Evolutionary conservation across 371 early-diverging fungal species (phyloP), one percentile per base, ranked within the genome.

Genomic region (Actinomortierella wolfii): DNA sequence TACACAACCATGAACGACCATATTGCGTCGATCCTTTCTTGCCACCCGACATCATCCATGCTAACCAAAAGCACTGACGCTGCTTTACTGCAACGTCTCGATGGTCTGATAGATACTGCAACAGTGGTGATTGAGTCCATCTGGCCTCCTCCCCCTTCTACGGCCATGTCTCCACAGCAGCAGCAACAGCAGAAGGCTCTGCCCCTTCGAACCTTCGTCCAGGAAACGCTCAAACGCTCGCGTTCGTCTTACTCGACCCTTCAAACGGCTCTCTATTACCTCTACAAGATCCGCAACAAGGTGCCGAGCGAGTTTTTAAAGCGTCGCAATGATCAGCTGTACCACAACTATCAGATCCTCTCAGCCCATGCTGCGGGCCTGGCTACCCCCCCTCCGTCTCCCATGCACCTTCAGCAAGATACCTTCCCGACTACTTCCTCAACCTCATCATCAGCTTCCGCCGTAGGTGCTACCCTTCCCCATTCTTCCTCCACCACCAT

Each of bases 201-300:
- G 6, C 83, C 69, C 60, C 81, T 66, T 23, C 73, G 61, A 40
- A 61, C 53, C 68, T 90, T 82, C 52, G 86, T 92, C 53, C 82
- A 85, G 29, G 91, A 91, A 59, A 84, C 91, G 43, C 71, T 92
- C 8, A 83, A 83, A 54, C 84, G 91, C 42, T 89, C 91, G 17
- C 83, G 85, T 54, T 83, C 89, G 13, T 88, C 92, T 14, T 91
- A 87, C 63, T 86, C 89, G 6, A 90, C 89, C 26, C 78, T 92
- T n/a, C 90, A 90, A 73, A 81, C 87, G 40, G 81, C 87, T 3
- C 67, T 89, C 21, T 83, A 86, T 50, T 89, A 89, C 60, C 76
- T 89, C 14, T 82, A 79, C 61, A 70, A 78, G 58, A 61, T 59
- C 50, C 67, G 61, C 40, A 76, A 66, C 54, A 63, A 68, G 49